Evolutionary conservation across 164 flowering plant genomes (phyloP).

Genomic region (Annona squamosa): DNA sequence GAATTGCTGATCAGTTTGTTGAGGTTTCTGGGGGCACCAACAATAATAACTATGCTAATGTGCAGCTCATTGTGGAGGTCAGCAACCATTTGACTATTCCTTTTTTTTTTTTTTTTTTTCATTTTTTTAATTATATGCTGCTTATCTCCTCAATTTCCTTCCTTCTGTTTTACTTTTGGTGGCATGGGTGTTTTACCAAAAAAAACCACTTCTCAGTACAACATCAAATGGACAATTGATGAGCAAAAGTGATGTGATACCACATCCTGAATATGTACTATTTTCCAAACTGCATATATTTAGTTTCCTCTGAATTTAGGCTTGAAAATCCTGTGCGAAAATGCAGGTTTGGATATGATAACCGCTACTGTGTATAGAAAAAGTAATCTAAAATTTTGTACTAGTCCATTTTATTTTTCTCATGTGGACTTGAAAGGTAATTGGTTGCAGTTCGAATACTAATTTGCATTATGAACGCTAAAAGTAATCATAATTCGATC

Average conservation of each 20-base stretch:
- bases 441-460: neutral
- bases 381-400: no score
- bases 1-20: slow-evolving; percentile 97
- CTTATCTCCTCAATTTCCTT: neutral
- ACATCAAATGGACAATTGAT: neutral
- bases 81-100: slow-evolving; percentile 3
- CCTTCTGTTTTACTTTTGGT: neutral
- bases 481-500: neutral
- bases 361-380: no score
- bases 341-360: no score
- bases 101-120: no score
- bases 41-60: slow-evolving; percentile 99
- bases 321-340: no score
- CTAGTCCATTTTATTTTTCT: no score
- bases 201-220: neutral
- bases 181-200: neutral
- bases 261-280: no score
- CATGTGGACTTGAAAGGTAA: neutral
- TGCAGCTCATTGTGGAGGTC: slow-evolving; percentile 99
- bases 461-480: neutral
- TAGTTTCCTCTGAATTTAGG: no score
- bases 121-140: neutral
- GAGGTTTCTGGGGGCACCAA: slow-evolving; percentile 99
- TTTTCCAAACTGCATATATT: no score
- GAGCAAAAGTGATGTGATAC: no score